Conservation (phyloP, 805 yeast species). For the Maudiozyma serrabonitensis region DNA sequence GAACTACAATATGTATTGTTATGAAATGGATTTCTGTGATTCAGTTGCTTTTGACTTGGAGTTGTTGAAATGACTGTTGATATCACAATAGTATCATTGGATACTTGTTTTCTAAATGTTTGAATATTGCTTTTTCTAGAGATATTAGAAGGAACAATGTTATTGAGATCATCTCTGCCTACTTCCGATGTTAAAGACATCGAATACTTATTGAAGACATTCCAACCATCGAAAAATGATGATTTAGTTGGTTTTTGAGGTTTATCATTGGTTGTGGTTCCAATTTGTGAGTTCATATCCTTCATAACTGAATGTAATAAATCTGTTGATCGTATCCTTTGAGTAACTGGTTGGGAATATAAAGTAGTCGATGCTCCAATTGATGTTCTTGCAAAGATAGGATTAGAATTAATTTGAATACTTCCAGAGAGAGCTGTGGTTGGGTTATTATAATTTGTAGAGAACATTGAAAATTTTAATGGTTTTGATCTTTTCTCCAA, state of each 20-base stretch:
- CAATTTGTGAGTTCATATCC: background rate
- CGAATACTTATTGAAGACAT: conserved; percentile 8
- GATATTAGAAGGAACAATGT: background rate
- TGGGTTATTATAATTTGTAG: background rate
- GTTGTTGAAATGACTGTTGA: conserved; percentile 3
- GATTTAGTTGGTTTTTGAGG: background rate
- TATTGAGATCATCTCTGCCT: background rate
- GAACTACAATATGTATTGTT: no score
- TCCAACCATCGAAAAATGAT: conserved; percentile 16
- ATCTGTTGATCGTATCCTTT: conserved; percentile 8
- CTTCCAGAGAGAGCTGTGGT: conserved; percentile 1
- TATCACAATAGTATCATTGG: conserved; percentile 2
- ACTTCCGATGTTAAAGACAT: conserved; percentile 4
- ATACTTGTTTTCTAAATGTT: conserved; percentile 1
- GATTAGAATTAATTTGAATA: conserved; percentile 1
- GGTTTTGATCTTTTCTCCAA: conserved; percentile 1
- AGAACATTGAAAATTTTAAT: conserved; percentile 4
- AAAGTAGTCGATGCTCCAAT: background rate
- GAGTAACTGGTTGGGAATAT: background rate
- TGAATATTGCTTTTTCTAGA: background rate
- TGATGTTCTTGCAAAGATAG: conserved; percentile 1
- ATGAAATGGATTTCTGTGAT: background rate
- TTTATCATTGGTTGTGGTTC: background rate
- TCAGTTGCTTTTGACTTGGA: background rate
- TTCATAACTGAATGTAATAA: conserved; percentile 5